These are phyloP conservation scores for Globisporangium sylvaticum DNA, from an alignment of 352 stramenopile species.

Conservation along the genomic window DNA sequence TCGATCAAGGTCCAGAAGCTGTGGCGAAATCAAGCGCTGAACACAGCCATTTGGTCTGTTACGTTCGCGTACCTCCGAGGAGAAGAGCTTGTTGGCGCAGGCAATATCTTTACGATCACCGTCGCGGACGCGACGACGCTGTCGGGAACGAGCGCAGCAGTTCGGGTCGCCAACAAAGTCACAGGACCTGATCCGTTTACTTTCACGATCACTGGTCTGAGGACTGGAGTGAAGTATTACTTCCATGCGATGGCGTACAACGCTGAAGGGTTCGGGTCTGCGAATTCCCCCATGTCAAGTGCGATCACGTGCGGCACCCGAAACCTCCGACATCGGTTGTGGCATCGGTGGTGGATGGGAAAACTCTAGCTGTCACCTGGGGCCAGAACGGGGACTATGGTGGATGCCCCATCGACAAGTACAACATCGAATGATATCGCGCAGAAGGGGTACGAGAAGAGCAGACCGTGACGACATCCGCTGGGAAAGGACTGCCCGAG, in stretches of 20 bases:
- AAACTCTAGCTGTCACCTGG: conserved; percentile 50
- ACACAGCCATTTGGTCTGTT: conserved; percentile 88
- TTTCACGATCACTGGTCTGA: conserved; percentile 52
- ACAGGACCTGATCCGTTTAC: conserved; percentile 90
- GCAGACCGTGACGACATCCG: conserved; percentile 77
- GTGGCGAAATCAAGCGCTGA: conserved; percentile 31
- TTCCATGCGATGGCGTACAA: conserved; percentile 86
- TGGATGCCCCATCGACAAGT: conserved; percentile 52
- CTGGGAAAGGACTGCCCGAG: conserved; percentile 57
- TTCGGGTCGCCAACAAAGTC: conserved; percentile 78
- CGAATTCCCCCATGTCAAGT: conserved; percentile 55
- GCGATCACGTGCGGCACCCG: conserved; percentile 57
- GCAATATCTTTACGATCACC: conserved; percentile 85
- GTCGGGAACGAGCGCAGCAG: conserved; percentile 50
- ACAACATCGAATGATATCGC: conserved; percentile 79
- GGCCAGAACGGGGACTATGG: conserved; percentile 23
- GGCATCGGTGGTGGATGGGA: conserved; percentile 53
- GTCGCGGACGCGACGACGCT: conserved; percentile 45
- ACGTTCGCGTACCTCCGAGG: conserved; percentile 92
- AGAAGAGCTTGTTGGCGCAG: conserved; percentile 89
- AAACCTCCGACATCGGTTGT: conserved; percentile 37
- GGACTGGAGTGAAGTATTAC: conserved; percentile 57
- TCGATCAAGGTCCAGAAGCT: conserved; percentile 73
- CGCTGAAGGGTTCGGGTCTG: conserved; percentile 47
- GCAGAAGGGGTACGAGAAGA: conserved; percentile 47